Percentiles rank a stretch among this genome's conserved stretches.
Conservation (phyloP, 352 stramenopile genomes). For the Pythium oligandrum region DNA sequence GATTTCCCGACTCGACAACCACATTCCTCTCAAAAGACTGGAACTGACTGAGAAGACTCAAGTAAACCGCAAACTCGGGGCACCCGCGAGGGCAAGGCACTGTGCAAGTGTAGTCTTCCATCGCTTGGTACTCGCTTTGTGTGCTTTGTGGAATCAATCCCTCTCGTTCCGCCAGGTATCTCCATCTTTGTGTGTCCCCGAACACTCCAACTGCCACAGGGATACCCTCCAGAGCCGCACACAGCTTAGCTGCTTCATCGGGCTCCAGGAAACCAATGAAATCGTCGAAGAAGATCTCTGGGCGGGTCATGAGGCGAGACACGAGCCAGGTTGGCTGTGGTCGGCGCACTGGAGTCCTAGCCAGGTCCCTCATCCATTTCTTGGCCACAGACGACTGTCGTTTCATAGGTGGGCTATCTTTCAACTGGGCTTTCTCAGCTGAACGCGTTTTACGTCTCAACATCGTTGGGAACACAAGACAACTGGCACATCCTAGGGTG, state of each 20-base stretch:
- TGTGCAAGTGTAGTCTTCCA: slow-evolving; percentile 4
- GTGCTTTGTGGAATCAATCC: slow-evolving; percentile 1
- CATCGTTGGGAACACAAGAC: no score
- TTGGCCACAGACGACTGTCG: no score
- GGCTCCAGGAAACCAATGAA: slow-evolving; percentile 5
- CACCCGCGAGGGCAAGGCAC: slow-evolving; percentile 13
- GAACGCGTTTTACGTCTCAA: no score
- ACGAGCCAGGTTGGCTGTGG: no score
- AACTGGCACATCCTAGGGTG: no score
- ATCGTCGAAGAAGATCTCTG: slow-evolving; percentile 13
- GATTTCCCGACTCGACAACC: slow-evolving; percentile 34
- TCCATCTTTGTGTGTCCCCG: slow-evolving; percentile 5
- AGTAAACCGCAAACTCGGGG: slow-evolving; percentile 26
- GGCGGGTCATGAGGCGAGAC: not conserved
- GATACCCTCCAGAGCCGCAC: slow-evolving; percentile 2
- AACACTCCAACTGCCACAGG: not conserved
- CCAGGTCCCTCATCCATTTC: no score
- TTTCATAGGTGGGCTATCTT: no score
- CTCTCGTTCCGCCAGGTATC: slow-evolving; percentile 8
- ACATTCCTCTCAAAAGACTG: slow-evolving; percentile 32
- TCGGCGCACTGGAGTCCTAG: no score
- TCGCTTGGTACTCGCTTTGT: not conserved
- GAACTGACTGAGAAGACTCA: slow-evolving; percentile 35
- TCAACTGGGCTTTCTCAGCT: no score
- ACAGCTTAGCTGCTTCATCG: slow-evolving; percentile 5